Base-by-base conservation (phyloP, 176 grass and related monocot species). In the Oryza coarctata region DNA sequence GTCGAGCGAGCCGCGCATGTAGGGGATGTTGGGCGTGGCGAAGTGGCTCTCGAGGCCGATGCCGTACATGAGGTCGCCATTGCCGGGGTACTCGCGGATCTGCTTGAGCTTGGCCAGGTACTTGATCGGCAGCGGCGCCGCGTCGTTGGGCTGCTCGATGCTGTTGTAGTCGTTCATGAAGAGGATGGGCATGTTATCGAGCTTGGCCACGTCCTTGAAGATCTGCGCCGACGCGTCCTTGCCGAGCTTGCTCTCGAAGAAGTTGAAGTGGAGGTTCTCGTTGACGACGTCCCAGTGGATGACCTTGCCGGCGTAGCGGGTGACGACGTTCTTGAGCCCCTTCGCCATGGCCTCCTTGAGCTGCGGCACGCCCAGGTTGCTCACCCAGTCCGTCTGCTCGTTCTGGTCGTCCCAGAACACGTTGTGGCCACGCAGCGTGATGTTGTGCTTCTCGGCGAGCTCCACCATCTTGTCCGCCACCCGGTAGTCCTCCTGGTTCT, bases 111-210 rank as follows among this genome's bases (percentile, higher is more conserved):
- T 97, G 55, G 89, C 33, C 23, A 94, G 63, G 85, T 88, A 92
- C 89, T 84, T 94, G 39, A 47, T 87, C 0, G 94, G 88, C 52
- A 76, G 65, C 6, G 88, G 73, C 10, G 70, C 65, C 13, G 1
- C 0, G 62, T 97, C 94, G 12, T n/a, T 7, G 13, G 89, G 73
- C 63, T 85, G 20, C 83, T 97, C 90, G 20, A 97, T 75, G 2
- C 88, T 92, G 72, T 92, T 94, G 73, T 35, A 94, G 69, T 97
- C 94, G 44, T 97, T 97, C 82, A 97, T 83, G 84, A 97, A 94
- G 32, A 92, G 52, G 45, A 89, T 22, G 18, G 87, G 57, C n/a
- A 74, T 83, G n/a, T 27, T 0, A 65, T 91, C 88, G 6, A 94
- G 65, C 57, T 84, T 43, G 3, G 79, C 78, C 18, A 81, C 89